Base-by-base conservation (phyloP, 768 basidiomycete species). In the Rhizopogon vesiculosus region DNA sequence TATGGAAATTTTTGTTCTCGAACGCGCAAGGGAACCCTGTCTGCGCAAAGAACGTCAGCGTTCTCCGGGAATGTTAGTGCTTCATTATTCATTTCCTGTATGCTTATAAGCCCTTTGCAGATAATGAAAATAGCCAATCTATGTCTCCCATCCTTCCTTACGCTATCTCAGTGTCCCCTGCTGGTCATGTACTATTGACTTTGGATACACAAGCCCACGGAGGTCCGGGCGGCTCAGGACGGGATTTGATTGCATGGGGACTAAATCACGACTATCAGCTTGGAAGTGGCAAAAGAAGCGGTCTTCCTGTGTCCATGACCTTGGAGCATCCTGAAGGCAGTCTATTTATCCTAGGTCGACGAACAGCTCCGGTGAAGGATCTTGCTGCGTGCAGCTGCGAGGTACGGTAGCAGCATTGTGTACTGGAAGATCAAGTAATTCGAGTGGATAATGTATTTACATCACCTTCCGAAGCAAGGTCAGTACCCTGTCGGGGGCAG, bases 11-110 rank as follows among this genome's bases (percentile, higher is more conserved):
- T 55, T 56, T 71, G 10, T 64, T 80, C 72, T 89, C 81, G 62
- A 91, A 80, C 55, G 84, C 84, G 0, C 89, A 89, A 63, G 79
- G 84, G 42, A 75, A 74, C 38, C 93, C 91, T 3, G 74, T 82
- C 1, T 84, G 84, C 54, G 87, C 88, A 2, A 93, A 85, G 71
- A 84, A 82, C 43, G 77, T 96, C 55, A 93, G 91, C 64, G 91
- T 91, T 10, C 73, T 96, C 25, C 72, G 79, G 18, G 92, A 95
- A 78, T 96, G 91, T 92, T 64, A 74, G 89, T 33, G n/a, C 49
- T 15, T 19, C 12, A 29, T 55, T 50, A 31, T 33, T 42, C n/a
- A 35, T 42, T 31, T n/a, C 55, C 18, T 41, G 56, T 59, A 57
- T 53, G 51, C 41, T 56, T 2, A 51, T 33, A 42, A 45, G 41